Conservation (phyloP, 108 stramenopile genomes). For the Discostella pseudostelligera region DNA sequence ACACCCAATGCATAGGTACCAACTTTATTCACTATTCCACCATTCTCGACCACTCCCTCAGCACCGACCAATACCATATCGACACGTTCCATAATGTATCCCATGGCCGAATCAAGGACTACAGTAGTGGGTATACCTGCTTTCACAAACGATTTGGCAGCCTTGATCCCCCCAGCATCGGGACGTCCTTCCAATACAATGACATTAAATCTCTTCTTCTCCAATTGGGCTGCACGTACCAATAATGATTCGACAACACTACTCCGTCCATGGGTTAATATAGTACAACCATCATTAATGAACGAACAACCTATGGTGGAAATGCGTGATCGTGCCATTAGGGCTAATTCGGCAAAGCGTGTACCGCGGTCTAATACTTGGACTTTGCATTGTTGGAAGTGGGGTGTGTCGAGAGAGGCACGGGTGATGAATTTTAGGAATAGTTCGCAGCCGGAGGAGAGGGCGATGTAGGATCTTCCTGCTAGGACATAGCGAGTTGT, state of each 20-base stretch:
- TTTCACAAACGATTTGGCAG: conserved; percentile 61
- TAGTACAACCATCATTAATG: conserved; percentile 83
- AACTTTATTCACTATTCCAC: conserved; percentile 95
- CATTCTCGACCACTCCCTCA: conserved; percentile 97
- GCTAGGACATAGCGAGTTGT: conserved; percentile 30
- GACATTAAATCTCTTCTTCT: conserved; percentile 83
- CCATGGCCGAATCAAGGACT: conserved; percentile 94
- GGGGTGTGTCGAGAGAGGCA: conserved; percentile 78
- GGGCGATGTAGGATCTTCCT: conserved; percentile 63
- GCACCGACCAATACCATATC: conserved; percentile 95
- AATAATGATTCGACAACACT: conserved; percentile 85
- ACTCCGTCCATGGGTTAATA: conserved; percentile 91
- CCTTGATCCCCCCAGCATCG: conserved; percentile 84
- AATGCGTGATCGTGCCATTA: conserved; percentile 88
- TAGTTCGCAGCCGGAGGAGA: conserved; percentile 73
- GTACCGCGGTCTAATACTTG: conserved; percentile 87
- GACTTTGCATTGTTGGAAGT: conserved; percentile 76
- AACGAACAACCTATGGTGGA: conserved; percentile 83
- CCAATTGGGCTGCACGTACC: conserved; percentile 62
- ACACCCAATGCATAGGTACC: conserved; percentile 87
- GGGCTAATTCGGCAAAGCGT: conserved; percentile 83
- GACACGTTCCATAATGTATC: conserved; percentile 89
- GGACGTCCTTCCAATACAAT: conserved; percentile 90
- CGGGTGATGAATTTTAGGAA: conserved; percentile 91
- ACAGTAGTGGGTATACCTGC: conserved; percentile 90